Base-by-base conservation (phyloP, 192 early-diverging fungal species). In the Entrophospora sp. region DNA sequence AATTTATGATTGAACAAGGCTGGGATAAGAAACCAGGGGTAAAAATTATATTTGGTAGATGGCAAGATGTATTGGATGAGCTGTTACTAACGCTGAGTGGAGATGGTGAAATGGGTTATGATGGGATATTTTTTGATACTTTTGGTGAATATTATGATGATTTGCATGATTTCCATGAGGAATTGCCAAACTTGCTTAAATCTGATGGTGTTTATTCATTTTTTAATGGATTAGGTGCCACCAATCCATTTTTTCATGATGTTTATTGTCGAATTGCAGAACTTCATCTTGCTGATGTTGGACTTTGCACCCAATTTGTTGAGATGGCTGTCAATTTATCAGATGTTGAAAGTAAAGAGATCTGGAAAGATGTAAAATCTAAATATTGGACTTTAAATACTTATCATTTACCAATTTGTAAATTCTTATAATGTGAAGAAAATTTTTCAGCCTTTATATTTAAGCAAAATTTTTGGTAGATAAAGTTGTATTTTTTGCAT, bases 221-320 rank as follows among this genome's bases (percentile, higher is more conserved):
- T 70, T 98, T 98, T 73, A 97, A 98, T 61, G 96, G 96, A 4
- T 73, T 96, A 48, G 91, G 91, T 9, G 93, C 92, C 35, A 91
- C 90, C 25, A 95, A 97, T 75, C 80, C 86, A 66, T 92, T 97
- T 70, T 98, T 98, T 79, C 93, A 98, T 77, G 94, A 96, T 55
- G 93, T 98, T 5, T 91, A 91, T 51, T 94, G 94, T 71, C 72
- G 83, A 38, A 82, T 98, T 36, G 91, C 86, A 0, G 88, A 90
- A 48, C 73, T 89, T 0, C 94, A 98, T 70, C 71, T 97, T 70
- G 67, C 69, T 25, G 89, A 88, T 8, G 81, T 92, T 49, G 93
- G 94, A 16, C 74, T 98, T 3, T 68, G 70, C n/a, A 89, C 85
- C 0, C 79, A 88, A 69, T 94, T 79, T 65, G 74, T 85, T 16